A percentile compares a stretch with the other conserved stretches of the same genome.
phyloP scores from a whole-genome alignment of 352 stramenopile genomes.

The Pythium monospermum region DNA sequence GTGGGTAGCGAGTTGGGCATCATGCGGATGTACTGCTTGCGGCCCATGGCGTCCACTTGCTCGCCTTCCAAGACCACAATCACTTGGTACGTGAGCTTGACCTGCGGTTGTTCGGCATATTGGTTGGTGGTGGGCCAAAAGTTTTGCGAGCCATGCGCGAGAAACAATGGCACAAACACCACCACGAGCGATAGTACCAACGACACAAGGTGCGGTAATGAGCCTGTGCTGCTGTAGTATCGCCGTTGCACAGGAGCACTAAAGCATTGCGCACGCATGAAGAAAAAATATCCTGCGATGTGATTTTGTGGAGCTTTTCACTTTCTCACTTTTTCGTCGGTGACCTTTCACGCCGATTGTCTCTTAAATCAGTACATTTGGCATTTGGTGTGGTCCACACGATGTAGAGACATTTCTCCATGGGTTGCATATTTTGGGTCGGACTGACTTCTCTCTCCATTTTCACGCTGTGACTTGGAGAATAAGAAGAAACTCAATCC shows the following conservation, averaged over 20 bases:
- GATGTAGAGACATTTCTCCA: not conserved
- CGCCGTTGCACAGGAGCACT: conserved; percentile 40
- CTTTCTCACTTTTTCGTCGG: not conserved
- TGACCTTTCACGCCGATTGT: not conserved
- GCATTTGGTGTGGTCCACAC: not conserved
- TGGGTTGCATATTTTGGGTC: not conserved
- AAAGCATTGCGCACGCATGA: conserved; percentile 50
- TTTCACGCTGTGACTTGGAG: too few species aligned
- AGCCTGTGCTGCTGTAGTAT: conserved; percentile 54
- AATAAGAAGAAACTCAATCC: too few species aligned
- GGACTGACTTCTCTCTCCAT: not conserved
- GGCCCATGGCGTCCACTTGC: conserved; percentile 3
- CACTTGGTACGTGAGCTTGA: conserved; percentile 56
- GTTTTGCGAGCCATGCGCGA: conserved; percentile 50
- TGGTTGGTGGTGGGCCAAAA: conserved; percentile 60
- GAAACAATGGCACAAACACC: conserved; percentile 45
- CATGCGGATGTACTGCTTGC: conserved; percentile 14
- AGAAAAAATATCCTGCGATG: not conserved
- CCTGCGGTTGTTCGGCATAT: conserved; percentile 58
- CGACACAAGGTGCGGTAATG: conserved; percentile 45
- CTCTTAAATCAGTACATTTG: not conserved
- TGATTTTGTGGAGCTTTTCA: not conserved
- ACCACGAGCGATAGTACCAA: conserved; percentile 34
- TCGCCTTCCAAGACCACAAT: conserved; percentile 59
- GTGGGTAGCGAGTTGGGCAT: conserved; percentile 43